A percentile compares a stretch with the other conserved stretches of the same genome.
These are phyloP conservation scores for Solanum neorickii DNA, from an alignment of 257 asterid genomes.

Conservation along the genomic window DNA sequence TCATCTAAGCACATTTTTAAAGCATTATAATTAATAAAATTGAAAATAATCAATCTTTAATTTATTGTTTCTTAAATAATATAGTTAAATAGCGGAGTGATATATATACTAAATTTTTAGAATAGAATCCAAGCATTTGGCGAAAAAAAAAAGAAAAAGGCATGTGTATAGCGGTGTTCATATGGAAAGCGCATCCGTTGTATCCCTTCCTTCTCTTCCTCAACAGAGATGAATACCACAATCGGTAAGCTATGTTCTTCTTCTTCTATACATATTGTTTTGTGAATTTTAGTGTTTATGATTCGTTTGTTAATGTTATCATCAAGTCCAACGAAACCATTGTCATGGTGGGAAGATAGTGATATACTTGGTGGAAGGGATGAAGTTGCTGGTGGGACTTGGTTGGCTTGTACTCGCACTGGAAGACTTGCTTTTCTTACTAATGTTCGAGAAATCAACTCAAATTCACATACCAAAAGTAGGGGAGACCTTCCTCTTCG, in stretches of 20 bases:
- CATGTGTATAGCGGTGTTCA: constrained; percentile 67
- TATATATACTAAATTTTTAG: no score
- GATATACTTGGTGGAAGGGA: constrained; percentile 72
- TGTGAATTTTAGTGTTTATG: background rate
- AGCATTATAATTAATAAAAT: no score
- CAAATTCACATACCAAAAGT: constrained; percentile 19
- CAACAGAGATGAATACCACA: constrained; percentile 68
- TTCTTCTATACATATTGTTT: background rate
- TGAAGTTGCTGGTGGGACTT: constrained; percentile 68
- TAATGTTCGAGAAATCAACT: constrained; percentile 48
- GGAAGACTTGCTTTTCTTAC: constrained; percentile 73
- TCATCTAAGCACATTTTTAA: no score
- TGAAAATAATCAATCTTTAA: no score
- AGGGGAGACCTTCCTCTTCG: constrained; percentile 82
- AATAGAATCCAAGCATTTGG: background rate
- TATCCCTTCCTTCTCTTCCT: constrained; percentile 56
- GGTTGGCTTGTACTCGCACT: constrained; percentile 45
- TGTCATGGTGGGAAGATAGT: constrained; percentile 67
- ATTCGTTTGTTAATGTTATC: background rate
- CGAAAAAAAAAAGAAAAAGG: background rate
- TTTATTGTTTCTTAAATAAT: no score
- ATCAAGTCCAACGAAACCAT: constrained; percentile 44
- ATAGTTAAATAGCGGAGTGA: no score
- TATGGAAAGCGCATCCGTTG: constrained; percentile 57
- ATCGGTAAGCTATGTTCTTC: constrained; percentile 18